phyloP scores from a whole-genome alignment of 345 rosid species.

The Reutealis trisperma region DNA sequence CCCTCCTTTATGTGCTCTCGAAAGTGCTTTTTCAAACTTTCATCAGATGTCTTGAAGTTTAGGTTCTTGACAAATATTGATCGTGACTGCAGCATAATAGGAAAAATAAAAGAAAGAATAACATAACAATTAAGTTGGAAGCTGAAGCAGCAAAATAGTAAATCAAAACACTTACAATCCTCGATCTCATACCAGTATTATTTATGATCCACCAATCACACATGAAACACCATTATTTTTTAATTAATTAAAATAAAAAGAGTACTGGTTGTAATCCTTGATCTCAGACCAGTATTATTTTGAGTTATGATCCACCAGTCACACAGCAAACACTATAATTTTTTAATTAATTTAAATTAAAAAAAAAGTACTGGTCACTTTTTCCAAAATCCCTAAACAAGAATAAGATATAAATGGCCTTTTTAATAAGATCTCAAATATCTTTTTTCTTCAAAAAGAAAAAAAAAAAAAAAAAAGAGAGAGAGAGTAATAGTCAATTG shows the following conservation, averaged over 20 bases:
- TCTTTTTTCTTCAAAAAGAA: too few species aligned
- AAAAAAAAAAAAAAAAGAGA: too few species aligned
- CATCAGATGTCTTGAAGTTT: slow-evolving; percentile 90
- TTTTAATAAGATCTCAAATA: too few species aligned
- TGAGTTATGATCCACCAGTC: too few species aligned
- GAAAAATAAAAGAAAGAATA: slow-evolving; percentile 30
- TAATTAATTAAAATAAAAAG: too few species aligned
- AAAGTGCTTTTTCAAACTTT: slow-evolving; percentile 70
- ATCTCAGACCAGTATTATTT: neutral
- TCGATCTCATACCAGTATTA: neutral
- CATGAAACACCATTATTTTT: neutral
- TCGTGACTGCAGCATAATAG: slow-evolving; percentile 62
- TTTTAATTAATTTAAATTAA: too few species aligned
- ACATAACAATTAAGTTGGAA: neutral
- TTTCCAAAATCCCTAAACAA: too few species aligned
- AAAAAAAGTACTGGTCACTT: too few species aligned
- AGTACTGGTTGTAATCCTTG: neutral
- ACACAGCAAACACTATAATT: too few species aligned
- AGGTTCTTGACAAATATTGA: slow-evolving; percentile 85
- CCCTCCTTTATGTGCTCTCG: slow-evolving; percentile 63
- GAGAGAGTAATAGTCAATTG: too few species aligned
- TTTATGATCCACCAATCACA: neutral
- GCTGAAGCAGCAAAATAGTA: neutral
- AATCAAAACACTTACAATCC: neutral
- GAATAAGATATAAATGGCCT: too few species aligned